phyloP scores from a whole-genome alignment of 1,139 yeast genomes.

The Geotrichum bryndzae region DNA sequence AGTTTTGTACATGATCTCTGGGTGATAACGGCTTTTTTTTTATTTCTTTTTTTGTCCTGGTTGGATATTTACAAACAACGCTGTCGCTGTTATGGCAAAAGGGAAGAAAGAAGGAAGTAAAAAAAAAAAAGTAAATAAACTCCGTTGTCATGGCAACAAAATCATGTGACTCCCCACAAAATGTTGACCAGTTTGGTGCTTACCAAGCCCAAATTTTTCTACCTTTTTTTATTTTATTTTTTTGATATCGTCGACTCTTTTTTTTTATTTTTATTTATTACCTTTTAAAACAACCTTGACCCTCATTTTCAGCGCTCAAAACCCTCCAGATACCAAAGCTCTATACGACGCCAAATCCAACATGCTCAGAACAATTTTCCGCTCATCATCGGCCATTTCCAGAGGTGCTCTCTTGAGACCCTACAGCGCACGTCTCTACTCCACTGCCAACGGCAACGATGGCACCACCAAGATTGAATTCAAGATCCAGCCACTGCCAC shows the following conservation, averaged over 20 bases:
- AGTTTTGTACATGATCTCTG: background rate
- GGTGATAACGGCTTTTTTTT: background rate
- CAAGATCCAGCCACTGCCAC: constrained; percentile 65
- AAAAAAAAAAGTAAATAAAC: background rate
- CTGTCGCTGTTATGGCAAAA: background rate
- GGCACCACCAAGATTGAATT: constrained; percentile 24
- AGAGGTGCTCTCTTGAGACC: background rate
- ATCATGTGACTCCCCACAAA: background rate
- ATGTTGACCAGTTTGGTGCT: no score
- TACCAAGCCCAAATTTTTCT: no score
- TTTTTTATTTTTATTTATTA: no score
- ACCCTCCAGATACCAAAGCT: no score
- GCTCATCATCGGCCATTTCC: background rate
- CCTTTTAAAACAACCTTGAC: background rate
- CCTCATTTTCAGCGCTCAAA: background rate
- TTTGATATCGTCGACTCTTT: background rate
- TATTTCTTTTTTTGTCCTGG: no score
- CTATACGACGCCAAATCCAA: background rate
- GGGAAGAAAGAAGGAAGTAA: background rate
- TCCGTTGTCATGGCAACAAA: background rate
- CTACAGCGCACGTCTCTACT: background rate
- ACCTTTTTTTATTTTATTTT: background rate
- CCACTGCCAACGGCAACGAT: background rate
- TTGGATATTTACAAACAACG: no score
- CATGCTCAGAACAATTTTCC: background rate